Base-by-base conservation (phyloP, 768 basidiomycete genomes). In the Xanthoconium stramineum region DNA sequence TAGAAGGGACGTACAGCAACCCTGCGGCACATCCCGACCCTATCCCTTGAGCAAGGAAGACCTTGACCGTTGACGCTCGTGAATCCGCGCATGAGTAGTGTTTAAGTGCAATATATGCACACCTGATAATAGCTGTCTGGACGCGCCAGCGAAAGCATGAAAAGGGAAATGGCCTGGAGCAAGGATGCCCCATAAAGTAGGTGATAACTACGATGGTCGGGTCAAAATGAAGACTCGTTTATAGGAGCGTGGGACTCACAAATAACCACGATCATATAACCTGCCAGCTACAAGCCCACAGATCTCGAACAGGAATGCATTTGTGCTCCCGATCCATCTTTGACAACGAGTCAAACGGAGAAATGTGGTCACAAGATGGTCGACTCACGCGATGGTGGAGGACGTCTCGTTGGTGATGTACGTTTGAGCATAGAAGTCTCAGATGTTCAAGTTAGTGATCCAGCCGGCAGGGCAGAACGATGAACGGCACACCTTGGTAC, bases 31-130 rank as follows among this genome's bases (percentile, higher is more conserved):
- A 69, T 10, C 83, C 81, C n/a, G 75, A 66, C 0, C 71, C 77
- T 28, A 83, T 60, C 1, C 83, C 83, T 61, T 82, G 80, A 1
- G 75, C 68, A 10, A 84, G 70, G 60, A 84, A 82, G 36, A 84
- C 68, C 78, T 81, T 58, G 24, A 24, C 24, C 24, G 44, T 6
- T 1, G n/a, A 7, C 36, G 3, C 24, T 35, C 17, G 39, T 69
- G 30, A 51, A 37, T 29, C 11, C 28, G 29, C 32, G 24, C 24
- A 24, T n/a, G 7, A 37, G n/a, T 13, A 6, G 11, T 3, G 19
- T n/a, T 20, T 15, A 15, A 35, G 3, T 5, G 32, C 11, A 14
- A 15, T 39, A 1, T 32, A 17, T 59, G 43, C 64, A 19, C 13
- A 76, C 76, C 67, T 79, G 79, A 50, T 78, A 80, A 57, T 72